Evolutionary conservation across 768 basidiomycete genomes (phyloP), one percentile per base, ranked within the genome.

Genomic region (Phaeotremella skinneri): DNA sequence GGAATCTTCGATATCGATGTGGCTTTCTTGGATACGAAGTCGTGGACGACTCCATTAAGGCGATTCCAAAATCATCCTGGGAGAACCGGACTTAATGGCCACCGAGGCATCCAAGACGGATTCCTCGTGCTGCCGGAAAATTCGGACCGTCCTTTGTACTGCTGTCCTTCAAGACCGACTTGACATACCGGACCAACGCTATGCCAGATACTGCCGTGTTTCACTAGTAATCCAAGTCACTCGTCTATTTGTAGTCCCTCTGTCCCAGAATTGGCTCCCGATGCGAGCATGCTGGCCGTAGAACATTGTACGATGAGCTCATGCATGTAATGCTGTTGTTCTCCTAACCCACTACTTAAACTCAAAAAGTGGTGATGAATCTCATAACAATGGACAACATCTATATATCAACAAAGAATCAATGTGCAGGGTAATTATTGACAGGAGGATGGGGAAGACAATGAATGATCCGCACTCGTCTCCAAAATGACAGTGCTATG

Each of bases 361-460:
- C n/a, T n/a, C n/a, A n/a, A n/a, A n/a, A n/a, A n/a, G n/a, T n/a
- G n/a, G n/a, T n/a, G n/a, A 14, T 48, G 9, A 9, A 23, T 21
- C 9, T 11, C 25, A 14, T 9, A 48, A 23, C 9, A 39, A 55
- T 17, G 39, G 20, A 55, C n/a, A 55, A 55, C 53, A 39, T 42
- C 21, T 21, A 55, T n/a, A n/a, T n/a, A n/a, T n/a, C n/a, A n/a
- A n/a, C n/a, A 41, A 9, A 55, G 29, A 20, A 43, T 20, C 32
- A 39, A 23, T 43, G 53, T 55, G 53, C 53, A 55, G 53, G 53
- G 53, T 55, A 55, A 39, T n/a, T n/a, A n/a, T n/a, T n/a, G n/a
- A n/a, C n/a, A n/a, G n/a, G n/a, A n/a, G n/a, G n/a, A n/a, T n/a
- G n/a, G n/a, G n/a, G n/a, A n/a, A n/a, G n/a, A n/a, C n/a, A n/a